phyloP scores from a whole-genome alignment of 2,329 filamentous ascomycete genomes.

The Elsinoe fawcettii region DNA sequence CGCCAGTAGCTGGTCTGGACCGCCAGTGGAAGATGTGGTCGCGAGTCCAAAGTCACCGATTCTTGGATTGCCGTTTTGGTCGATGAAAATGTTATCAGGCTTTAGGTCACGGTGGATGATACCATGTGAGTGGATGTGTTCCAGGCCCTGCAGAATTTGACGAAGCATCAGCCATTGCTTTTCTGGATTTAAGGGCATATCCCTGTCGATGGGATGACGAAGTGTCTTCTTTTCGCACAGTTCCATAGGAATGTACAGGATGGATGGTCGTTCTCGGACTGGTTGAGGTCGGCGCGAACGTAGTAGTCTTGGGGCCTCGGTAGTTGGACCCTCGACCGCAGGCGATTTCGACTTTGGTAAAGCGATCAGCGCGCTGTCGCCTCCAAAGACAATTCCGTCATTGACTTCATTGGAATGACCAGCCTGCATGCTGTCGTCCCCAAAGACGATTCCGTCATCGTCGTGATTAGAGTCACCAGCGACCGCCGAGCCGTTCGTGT shows the following conservation, averaged over 20 bases:
- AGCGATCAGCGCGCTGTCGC: neutral
- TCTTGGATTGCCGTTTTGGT: slow-evolving; percentile 79
- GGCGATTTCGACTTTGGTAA: neutral
- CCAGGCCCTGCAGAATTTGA: slow-evolving; percentile 81
- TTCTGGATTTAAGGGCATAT: slow-evolving; percentile 63
- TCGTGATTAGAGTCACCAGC: too few relatives aligned
- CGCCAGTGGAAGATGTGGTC: slow-evolving; percentile 71
- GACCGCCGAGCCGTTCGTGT: too few relatives aligned
- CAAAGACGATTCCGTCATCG: slow-evolving; percentile 23
- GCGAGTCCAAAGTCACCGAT: slow-evolving; percentile 96
- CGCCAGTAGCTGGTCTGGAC: slow-evolving; percentile 44
- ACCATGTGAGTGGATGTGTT: slow-evolving; percentile 79
- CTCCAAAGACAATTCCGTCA: slow-evolving; percentile 22
- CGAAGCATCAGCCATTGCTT: slow-evolving; percentile 87
- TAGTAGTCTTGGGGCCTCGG: slow-evolving; percentile 21
- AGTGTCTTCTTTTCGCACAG: slow-evolving; percentile 93
- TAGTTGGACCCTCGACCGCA: neutral
- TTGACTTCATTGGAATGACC: too few relatives aligned
- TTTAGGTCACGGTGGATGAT: slow-evolving; percentile 96
- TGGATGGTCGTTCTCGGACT: slow-evolving; percentile 53
- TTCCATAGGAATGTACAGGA: slow-evolving; percentile 97
- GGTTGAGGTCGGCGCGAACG: slow-evolving; percentile 42
- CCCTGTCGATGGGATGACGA: slow-evolving; percentile 73
- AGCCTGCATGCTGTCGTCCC: neutral
- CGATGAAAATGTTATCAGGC: slow-evolving; percentile 96